Base-by-base conservation (phyloP, 1,139 yeast genomes). In the Sugiyamaella sp. region DNA sequence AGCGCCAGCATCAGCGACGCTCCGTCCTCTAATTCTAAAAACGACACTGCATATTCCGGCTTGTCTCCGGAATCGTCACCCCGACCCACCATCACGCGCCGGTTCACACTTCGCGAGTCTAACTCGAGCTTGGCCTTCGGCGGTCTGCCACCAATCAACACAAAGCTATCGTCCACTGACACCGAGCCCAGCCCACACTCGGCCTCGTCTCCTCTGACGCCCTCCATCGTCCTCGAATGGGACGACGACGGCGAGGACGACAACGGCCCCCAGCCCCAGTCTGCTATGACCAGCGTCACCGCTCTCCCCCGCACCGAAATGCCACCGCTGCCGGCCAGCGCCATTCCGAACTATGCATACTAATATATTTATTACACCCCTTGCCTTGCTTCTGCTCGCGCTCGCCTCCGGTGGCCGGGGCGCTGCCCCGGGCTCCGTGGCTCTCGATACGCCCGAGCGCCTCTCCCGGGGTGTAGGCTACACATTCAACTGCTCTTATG, bases 201-300 rank as follows among this genome's bases (percentile, higher is more conserved):
- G 29, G 4, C 51, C 42, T 17, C n/a, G n/a, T n/a, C 52, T 45
- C 38, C 47, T 35, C 5, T 49, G 10, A 63, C 66, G 4, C 69
- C 69, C 0, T 61, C 66, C 5, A 66, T 66, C 39, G 61, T 65
- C n/a, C 56, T 66, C 14, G 68, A 65, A 49, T 63, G 66, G 63
- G 67, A 70, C 48, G 69, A 60, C 33, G 69, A 60, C 29, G 64
- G 63, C 17, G 57, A 63, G 24, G 66, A 64, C 12, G 63, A 56
- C 27, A 53, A 24, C 16, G 12, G 12, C 16, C 39, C 38, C n/a
- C 19, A 10, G 12, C 3, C 22, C n/a, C n/a, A n/a, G 3, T 16
- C 12, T 17, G 14, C 16, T 2, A n/a, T 12, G 21, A 21, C 12
- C 21, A 20, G 41, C 19, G 32, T 14, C 38, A 38, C 42, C 51